These are phyloP conservation scores for Bocquillonia castaneifolia DNA, from an alignment of 441 rosid species.

Conservation along the genomic window DNA sequence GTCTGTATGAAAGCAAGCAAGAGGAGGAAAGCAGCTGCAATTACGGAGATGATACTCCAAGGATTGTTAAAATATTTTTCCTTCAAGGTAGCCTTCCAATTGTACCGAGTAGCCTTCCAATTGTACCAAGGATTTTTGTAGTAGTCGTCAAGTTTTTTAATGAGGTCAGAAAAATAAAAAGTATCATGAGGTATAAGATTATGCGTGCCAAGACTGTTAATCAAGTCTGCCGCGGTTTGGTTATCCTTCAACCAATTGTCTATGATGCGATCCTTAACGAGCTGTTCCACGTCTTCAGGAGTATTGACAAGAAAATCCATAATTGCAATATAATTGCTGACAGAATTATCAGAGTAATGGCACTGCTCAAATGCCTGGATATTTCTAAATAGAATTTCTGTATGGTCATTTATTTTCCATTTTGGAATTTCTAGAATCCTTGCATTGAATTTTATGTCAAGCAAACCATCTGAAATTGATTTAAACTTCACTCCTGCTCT, in stretches of 20 bases:
- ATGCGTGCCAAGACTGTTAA: neutral
- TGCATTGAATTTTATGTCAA: neutral
- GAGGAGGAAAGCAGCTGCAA: constrained; percentile 4
- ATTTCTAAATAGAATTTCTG: neutral
- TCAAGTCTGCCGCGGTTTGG: neutral
- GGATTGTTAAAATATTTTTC: neutral
- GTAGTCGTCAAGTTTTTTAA: neutral
- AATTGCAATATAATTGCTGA: neutral
- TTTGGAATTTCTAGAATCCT: neutral
- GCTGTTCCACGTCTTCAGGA: neutral
- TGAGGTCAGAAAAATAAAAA: neutral
- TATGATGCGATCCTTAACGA: neutral
- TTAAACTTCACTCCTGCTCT: neutral
- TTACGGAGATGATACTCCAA: constrained; percentile 1
- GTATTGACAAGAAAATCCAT: neutral
- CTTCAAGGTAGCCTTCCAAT: constrained; percentile 1
- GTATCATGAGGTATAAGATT: neutral
- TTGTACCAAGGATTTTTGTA: neutral
- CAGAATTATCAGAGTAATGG: neutral
- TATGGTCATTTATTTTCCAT: neutral
- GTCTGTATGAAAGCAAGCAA: constrained; percentile 2
- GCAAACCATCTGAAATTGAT: neutral
- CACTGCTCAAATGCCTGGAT: constrained; percentile 12
- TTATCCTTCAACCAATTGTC: neutral
- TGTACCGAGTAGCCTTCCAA: constrained; percentile 3